A percentile compares a stretch with the other conserved stretches of the same genome.
These are phyloP conservation scores for Linaria vulgaris DNA, from an alignment of 257 asterid species.

Conservation along the genomic window DNA sequence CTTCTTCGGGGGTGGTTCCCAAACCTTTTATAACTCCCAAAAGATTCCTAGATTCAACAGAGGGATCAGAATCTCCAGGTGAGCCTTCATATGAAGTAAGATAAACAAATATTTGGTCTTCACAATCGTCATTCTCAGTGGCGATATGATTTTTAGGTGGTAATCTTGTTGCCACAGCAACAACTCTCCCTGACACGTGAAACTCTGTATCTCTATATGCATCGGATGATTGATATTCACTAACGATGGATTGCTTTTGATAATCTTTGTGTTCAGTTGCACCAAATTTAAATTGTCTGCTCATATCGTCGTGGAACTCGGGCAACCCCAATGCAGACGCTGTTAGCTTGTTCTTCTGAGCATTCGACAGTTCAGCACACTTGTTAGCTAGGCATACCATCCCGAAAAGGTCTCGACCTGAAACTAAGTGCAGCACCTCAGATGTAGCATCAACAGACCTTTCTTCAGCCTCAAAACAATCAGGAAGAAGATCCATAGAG, in stretches of 20 bases:
- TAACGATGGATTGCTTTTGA: slow-evolving; percentile 34
- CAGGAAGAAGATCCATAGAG: slow-evolving; percentile 73
- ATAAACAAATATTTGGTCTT: slow-evolving; percentile 65
- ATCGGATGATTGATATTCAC: slow-evolving; percentile 43
- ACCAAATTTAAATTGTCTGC: slow-evolving; percentile 27
- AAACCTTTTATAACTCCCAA: slow-evolving; percentile 81
- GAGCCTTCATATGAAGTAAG: slow-evolving; percentile 44
- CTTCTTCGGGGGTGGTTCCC: slow-evolving; percentile 86
- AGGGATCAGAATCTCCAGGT: slow-evolving; percentile 30
- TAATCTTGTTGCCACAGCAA: slow-evolving; percentile 77
- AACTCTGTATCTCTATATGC: slow-evolving; percentile 71
- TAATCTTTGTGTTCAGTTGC: slow-evolving; percentile 27
- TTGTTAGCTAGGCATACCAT: slow-evolving; percentile 65
- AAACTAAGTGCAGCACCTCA: slow-evolving; percentile 91
- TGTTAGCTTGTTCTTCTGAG: slow-evolving; percentile 37
- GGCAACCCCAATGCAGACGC: slow-evolving; percentile 33
- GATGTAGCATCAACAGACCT: slow-evolving; percentile 61
- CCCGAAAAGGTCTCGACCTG: slow-evolving; percentile 90
- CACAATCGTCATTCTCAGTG: slow-evolving; percentile 40
- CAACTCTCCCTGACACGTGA: slow-evolving; percentile 70
- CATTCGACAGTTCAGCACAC: slow-evolving; percentile 48
- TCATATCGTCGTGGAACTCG: slow-evolving; percentile 28
- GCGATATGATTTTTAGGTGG: slow-evolving; percentile 45
- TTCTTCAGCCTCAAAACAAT: slow-evolving; percentile 91
- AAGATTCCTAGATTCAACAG: slow-evolving; percentile 46